Percentiles rank a stretch among this genome's conserved stretches.
These are phyloP conservation scores for Fusarium verrucosum DNA, from an alignment of 2,329 filamentous ascomycete species.

Conservation along the genomic window DNA sequence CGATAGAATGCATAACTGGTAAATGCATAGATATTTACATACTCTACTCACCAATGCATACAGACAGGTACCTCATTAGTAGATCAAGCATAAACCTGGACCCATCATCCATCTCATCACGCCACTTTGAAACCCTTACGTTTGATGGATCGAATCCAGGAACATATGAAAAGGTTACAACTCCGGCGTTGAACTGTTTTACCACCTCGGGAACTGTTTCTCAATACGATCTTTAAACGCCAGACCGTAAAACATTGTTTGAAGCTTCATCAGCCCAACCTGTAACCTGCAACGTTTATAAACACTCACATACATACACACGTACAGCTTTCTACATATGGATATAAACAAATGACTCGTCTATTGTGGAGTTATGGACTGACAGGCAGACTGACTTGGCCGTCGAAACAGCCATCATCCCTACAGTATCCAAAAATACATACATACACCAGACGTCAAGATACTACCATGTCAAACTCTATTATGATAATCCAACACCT, in stretches of 20 bases:
- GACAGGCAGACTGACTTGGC: neutral
- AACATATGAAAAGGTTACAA: too few relatives aligned
- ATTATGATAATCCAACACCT: slow-evolving; percentile 8
- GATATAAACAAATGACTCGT: neutral
- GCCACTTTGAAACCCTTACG: too few relatives aligned
- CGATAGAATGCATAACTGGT: neutral
- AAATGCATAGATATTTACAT: neutral
- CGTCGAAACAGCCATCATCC: neutral
- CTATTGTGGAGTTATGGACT: slow-evolving; percentile 6
- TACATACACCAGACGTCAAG: neutral
- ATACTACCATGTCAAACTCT: neutral
- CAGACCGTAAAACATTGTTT: slow-evolving; percentile 7
- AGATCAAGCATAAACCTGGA: neutral
- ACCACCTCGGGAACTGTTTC: slow-evolving; percentile 3
- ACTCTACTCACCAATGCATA: too few relatives aligned
- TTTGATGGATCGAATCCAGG: too few relatives aligned
- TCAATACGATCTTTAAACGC: neutral
- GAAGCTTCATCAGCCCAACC: neutral
- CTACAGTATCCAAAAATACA: slow-evolving; percentile 3
- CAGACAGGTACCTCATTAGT: too few relatives aligned
- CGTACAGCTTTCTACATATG: too few relatives aligned
- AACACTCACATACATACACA: too few relatives aligned
- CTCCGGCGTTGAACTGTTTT: slow-evolving; percentile 3
- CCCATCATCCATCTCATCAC: too few relatives aligned
- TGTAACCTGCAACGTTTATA: slow-evolving; percentile 10